Conservation (phyloP, 202 grass and related monocot species). For the Setaria italica region DNA sequence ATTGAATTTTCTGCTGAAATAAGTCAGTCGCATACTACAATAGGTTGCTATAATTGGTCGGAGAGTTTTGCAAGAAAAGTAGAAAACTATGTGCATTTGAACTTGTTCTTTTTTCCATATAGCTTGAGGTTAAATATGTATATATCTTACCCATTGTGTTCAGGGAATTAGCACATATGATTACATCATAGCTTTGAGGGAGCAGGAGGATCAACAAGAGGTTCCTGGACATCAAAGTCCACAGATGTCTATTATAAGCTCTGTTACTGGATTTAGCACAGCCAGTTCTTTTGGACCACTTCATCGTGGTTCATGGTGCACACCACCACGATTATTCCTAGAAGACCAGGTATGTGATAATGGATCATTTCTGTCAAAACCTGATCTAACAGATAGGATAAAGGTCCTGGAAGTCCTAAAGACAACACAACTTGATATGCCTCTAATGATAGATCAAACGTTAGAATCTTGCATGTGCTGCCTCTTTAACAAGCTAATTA, state of each 20-base stretch:
- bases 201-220: slow-evolving; percentile 85
- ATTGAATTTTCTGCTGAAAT: slow-evolving; percentile 16
- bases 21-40: background rate
- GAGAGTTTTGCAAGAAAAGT: slow-evolving; percentile 17
- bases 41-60: background rate
- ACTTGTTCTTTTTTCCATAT: slow-evolving; percentile 26
- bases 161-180: slow-evolving; percentile 98
- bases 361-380: slow-evolving; percentile 25
- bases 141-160: background rate
- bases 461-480: background rate
- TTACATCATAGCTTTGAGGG: slow-evolving; percentile 98
- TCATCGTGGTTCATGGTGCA: slow-evolving; percentile 94
- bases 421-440: background rate
- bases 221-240: slow-evolving; percentile 86
- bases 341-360: slow-evolving; percentile 84
- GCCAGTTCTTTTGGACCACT: slow-evolving; percentile 93
- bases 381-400: background rate
- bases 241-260: slow-evolving; percentile 94
- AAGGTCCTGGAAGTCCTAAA: slow-evolving; percentile 22
- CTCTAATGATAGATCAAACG: background rate
- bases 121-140: slow-evolving; percentile 15
- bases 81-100: slow-evolving; percentile 13
- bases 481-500: slow-evolving; percentile 3
- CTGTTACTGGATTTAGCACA: slow-evolving; percentile 96
- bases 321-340: slow-evolving; percentile 89